Evolutionary conservation across 2,329 filamentous ascomycete species (phyloP).

Genomic region (Epichloe sibirici): DNA sequence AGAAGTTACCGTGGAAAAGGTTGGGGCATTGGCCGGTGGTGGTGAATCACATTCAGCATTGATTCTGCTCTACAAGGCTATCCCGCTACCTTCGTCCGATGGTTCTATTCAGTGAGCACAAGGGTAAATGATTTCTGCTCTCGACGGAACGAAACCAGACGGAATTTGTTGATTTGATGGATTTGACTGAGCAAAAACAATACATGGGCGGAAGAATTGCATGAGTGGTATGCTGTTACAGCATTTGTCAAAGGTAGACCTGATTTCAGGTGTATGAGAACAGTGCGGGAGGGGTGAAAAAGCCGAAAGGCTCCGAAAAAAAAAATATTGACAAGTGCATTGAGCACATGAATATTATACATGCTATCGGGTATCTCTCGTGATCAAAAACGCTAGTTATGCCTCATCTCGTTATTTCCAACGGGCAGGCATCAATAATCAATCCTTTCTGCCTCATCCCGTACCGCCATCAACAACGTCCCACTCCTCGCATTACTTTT

Average conservation of each 20-base stretch:
- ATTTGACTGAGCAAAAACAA: not conserved
- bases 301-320: not conserved
- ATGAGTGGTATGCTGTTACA: too few relatives aligned
- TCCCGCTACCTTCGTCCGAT: slow-evolving; percentile 51
- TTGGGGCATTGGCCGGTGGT: slow-evolving; percentile 78
- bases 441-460: not conserved
- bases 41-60: slow-evolving; percentile 77
- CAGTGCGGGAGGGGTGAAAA: not conserved
- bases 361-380: slow-evolving; percentile 2
- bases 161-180: not conserved
- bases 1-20: slow-evolving; percentile 84
- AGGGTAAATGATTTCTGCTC: not conserved
- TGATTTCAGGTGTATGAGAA: too few relatives aligned
- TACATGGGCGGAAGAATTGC: not conserved
- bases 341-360: not conserved
- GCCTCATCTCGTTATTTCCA: not conserved
- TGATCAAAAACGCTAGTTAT: slow-evolving; percentile 5
- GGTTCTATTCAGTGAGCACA: slow-evolving; percentile 20
- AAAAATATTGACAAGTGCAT: not conserved
- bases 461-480: not conserved
- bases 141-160: not conserved
- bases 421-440: not conserved
- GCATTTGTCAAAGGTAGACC: too few relatives aligned
- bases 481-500: not conserved
- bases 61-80: slow-evolving; percentile 66